phyloP scores from a whole-genome alignment of 139 green algal species.

The Ulvella scutata region DNA sequence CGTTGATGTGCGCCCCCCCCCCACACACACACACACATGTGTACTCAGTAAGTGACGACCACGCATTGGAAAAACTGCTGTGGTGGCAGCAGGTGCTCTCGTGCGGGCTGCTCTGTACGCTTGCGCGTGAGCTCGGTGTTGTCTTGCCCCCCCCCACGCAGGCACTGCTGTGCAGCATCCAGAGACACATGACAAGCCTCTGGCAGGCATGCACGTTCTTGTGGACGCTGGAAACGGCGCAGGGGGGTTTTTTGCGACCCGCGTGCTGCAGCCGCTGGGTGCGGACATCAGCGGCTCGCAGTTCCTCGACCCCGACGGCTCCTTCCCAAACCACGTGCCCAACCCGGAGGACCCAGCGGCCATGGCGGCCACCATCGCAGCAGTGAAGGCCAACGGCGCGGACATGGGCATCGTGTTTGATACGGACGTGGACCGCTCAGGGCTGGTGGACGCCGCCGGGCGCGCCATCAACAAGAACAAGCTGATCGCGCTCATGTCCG shows the following conservation, averaged over 20 bases:
- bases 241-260: slow-evolving; percentile 72
- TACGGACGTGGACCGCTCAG: slow-evolving; percentile 88
- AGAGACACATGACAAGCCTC: not conserved
- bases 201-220: slow-evolving; percentile 2
- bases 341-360: slow-evolving; percentile 88
- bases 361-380: slow-evolving; percentile 41
- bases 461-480: slow-evolving; percentile 84
- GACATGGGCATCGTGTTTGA: slow-evolving; percentile 94
- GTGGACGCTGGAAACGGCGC: slow-evolving; percentile 77
- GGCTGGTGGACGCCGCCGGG: slow-evolving; percentile 59
- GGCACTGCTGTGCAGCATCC: not conserved
- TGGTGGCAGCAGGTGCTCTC: too few species aligned
- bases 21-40: too few species aligned
- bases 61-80: too few species aligned
- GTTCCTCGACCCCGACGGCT: slow-evolving; percentile 83
- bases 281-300: slow-evolving; percentile 70
- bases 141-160: not conserved
- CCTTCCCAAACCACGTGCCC: slow-evolving; percentile 78
- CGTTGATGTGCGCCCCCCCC: not conserved
- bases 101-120: too few species aligned
- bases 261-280: slow-evolving; percentile 79
- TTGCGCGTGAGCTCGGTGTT: too few species aligned
- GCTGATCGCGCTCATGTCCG: slow-evolving; percentile 79
- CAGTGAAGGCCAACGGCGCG: slow-evolving; percentile 33
- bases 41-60: too few species aligned